Evolutionary conservation across 257 asterid species (phyloP), one percentile per base, ranked within the genome.

Genomic region (Lantana camara): DNA sequence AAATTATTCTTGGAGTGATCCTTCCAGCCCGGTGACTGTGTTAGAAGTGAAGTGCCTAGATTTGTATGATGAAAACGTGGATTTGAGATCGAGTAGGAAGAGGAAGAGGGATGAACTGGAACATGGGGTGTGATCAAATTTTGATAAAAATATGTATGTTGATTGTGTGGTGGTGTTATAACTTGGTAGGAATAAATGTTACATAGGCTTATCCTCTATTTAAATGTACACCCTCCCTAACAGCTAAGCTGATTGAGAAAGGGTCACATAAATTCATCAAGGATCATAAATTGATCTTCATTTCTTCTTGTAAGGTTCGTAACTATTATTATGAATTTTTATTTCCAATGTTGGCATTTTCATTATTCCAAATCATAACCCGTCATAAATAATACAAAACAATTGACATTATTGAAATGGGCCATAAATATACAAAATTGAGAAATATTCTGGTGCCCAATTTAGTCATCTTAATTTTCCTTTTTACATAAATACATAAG

Each of bases 1-100:
- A 35, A 55, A 57, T 27, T 27, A 27, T 42, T 60, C 6, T 21
- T 54, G 58, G 60, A 24, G 20, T 21, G 69, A 65, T 34, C 83
- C 90, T 62, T 51, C 85, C 41, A 88, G 96, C 62, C 98, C 98
- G 11, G 85, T 82, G 20, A 88, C 87, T 0, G 95, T 91, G 13
- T 57, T 88, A 72, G 64, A 75, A 54, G 68, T 35, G 46, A 76
- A 78, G 11, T 64, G 50, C 30, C 53, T 57, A 42, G 22, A 60
- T 40, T 52, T 50, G 38, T 19, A 37, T n/a, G 74, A 70, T 10
- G 48, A 44, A 1, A 59, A 56, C 48, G 8, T 20, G 5, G 38
- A 57, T 30, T 21, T 60, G 52, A 51, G 73, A 29, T 47, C 77
- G 1, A 52, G 45, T 3, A 64, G 67, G 30, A 86, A 84, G 78